These are phyloP conservation scores for Talaromyces sp. DNA, from an alignment of 2,329 filamentous ascomycete species.

Conservation along the genomic window DNA sequence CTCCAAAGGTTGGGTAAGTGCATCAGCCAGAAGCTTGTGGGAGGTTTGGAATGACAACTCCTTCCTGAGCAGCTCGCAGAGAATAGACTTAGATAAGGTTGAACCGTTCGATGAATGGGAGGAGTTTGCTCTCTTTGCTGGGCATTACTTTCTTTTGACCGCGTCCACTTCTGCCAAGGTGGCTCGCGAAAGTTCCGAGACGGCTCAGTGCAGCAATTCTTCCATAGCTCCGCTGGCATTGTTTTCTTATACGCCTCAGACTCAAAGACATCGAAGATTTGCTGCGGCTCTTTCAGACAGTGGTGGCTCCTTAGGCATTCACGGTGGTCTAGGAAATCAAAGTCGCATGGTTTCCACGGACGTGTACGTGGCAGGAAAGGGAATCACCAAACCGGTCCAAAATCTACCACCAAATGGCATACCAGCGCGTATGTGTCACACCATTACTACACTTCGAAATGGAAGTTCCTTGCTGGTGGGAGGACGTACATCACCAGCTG, in stretches of 20 bases:
- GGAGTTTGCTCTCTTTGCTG: constrained; percentile 77
- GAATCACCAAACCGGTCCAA: constrained; percentile 43
- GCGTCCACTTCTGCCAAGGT: constrained; percentile 43
- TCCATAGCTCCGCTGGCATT: background rate
- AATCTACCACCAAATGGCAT: constrained; percentile 35
- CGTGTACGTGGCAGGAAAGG: constrained; percentile 41
- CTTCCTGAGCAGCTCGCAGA: constrained; percentile 58
- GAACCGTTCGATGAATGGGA: constrained; percentile 97
- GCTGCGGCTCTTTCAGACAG: constrained; percentile 47
- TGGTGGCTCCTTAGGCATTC: constrained; percentile 26
- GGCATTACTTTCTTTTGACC: constrained; percentile 75
- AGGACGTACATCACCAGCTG: constrained; percentile 70
- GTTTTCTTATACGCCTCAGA: constrained; percentile 16
- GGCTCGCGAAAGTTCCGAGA: background rate
- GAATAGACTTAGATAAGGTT: constrained; percentile 58
- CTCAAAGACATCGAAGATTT: constrained; percentile 52
- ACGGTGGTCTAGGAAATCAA: constrained; percentile 41
- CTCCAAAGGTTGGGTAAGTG: constrained; percentile 59
- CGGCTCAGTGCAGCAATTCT: background rate
- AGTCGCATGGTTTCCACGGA: constrained; percentile 44
- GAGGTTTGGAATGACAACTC: constrained; percentile 67
- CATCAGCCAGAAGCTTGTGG: constrained; percentile 68
- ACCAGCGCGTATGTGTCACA: constrained; percentile 63
- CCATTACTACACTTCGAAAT: constrained; percentile 59
- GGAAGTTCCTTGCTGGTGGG: constrained; percentile 62